Evolutionary conservation across 2,329 filamentous ascomycete species (phyloP), one percentile per base, ranked within the genome.

Genomic region (Leptodontidium sp.): DNA sequence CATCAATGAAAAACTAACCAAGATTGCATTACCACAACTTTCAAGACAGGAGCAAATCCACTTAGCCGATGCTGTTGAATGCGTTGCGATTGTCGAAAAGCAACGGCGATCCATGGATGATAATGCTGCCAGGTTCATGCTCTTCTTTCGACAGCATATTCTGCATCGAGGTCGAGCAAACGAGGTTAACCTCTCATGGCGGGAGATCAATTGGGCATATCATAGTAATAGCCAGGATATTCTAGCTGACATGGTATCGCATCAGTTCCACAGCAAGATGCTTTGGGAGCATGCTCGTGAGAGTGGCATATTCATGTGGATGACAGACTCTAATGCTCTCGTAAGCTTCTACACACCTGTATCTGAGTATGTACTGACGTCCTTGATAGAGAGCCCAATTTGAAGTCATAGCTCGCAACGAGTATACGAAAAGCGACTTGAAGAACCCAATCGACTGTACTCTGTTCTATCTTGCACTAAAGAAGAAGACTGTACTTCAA

Each of bases 231-330:
- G 93, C 69, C 96, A 99, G 79, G 95, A 98, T 77, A 94, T 98
- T 49, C 83, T 98, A 21, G 84, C 92, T 0, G 93, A 97, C 78
- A 90, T 97, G 74, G 91, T 97, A 11, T 89, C 90, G 12, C 85
- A 88, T 24, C 93, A 97, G 75, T 94, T 91, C 74, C 91, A 94
- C 71, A 91, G 91, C 0, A 90, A 88, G 68, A 85, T 98, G 82
- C 82, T 91, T 7, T 99, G 96, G 96, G 87, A 91, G 71, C 87
- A 94, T 75, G 96, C 95, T 1, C 87, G 91, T 58, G 91, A 97
- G 77, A 93, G 91, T 73, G 96, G 96, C 12, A 86, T 98, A 66
- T 98, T 97, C 77, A 95, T 98, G 90, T 99, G 96, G 95, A 85
- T 99, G 71, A 88, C 89, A 0, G 94, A 98, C 79, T 80, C 85